Evolutionary conservation across 1,284 basidiomycete genomes (phyloP), one percentile per base, ranked within the genome.

Genomic region (Termitomyces sp.): DNA sequence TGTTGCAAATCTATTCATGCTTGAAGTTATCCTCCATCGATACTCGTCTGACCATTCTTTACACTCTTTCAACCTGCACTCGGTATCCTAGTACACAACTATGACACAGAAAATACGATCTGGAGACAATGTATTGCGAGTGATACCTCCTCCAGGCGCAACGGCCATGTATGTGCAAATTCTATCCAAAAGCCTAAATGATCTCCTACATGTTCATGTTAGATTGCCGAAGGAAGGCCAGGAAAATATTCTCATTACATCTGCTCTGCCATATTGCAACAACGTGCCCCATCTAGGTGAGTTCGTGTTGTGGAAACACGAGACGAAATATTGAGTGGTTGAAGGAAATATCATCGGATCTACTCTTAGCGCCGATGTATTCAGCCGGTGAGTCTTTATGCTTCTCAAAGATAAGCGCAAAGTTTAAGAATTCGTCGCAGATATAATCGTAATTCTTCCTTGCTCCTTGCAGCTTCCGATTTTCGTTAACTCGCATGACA

Each of bases 261-360:
- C 94, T 54, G 96, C 97, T 35, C 73, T 99, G 50, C 97, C 97
- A 11, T 99, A 96, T 68, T 98, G 97, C 70, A 99, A 99, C 73
- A 99, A 99, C 66, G 96, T 98, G 13, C 97, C 97, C 21, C 97
- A 99, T 77, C 83, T 99, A 46, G 90, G 91, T 89, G 56, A 56
- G 78, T 46, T 46, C 19, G 24, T 8, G 37, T n/a, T 21, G 3
- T 24, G 34, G 24, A 47, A 19, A 43, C 16, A 35, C 41, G 46
- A 39, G 18, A 16, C 10, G 7, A 38, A 21, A 5, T 31, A 45
- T 49, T 53, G 49, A 60, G 14, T 34, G 43, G 39, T 28, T 45
- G 10, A 57, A 85, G 96, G 96, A 44, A 99, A 99, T 71, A 97
- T 99, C 68, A 98, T 99, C 65, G 97, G 97, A 61, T 97, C 91